A percentile compares a stretch with the other conserved stretches of the same genome.
phyloP scores from a whole-genome alignment of 2,329 filamentous ascomycete species.

The Helminthosporium solani region DNA sequence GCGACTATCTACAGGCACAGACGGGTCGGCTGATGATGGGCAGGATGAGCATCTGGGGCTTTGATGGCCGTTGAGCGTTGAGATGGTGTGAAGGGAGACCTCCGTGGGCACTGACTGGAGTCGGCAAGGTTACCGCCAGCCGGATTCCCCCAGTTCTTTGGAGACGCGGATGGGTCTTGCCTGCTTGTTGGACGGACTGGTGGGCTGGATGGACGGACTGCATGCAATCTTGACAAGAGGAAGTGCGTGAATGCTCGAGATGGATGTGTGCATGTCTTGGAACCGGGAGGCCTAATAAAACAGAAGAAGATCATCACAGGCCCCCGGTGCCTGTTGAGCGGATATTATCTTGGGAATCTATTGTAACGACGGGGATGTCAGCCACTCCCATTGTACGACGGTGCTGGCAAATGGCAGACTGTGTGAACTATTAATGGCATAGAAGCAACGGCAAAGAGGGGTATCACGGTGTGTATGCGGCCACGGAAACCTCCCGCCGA shows the following conservation, averaged over 20 bases:
- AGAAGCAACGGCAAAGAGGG: background rate
- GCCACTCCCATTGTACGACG: too few relatives aligned
- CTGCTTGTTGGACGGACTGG: slow-evolving; percentile 12
- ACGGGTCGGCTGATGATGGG: slow-evolving; percentile 14
- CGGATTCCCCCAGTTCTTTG: slow-evolving; percentile 19
- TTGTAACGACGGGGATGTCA: too few relatives aligned
- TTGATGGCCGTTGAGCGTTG: slow-evolving; percentile 7
- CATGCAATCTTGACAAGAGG: too few relatives aligned
- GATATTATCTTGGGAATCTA: too few relatives aligned
- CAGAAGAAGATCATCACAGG: too few relatives aligned
- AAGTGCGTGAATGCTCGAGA: too few relatives aligned
- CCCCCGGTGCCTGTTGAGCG: too few relatives aligned
- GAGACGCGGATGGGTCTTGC: slow-evolving; percentile 22
- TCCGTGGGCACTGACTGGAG: slow-evolving; percentile 11
- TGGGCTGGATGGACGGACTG: slow-evolving; percentile 5
- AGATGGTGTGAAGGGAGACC: slow-evolving; percentile 6
- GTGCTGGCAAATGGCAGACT: too few relatives aligned
- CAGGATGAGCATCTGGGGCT: background rate
- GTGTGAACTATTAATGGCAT: background rate
- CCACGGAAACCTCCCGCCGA: background rate
- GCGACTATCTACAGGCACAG: slow-evolving; percentile 15
- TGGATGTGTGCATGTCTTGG: too few relatives aligned
- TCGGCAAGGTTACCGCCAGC: slow-evolving; percentile 7
- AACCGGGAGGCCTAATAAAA: too few relatives aligned
- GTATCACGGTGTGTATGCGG: too few relatives aligned